phyloP scores from a whole-genome alignment of 2,329 filamentous ascomycete genomes.

The Canariomyces notabilis region DNA sequence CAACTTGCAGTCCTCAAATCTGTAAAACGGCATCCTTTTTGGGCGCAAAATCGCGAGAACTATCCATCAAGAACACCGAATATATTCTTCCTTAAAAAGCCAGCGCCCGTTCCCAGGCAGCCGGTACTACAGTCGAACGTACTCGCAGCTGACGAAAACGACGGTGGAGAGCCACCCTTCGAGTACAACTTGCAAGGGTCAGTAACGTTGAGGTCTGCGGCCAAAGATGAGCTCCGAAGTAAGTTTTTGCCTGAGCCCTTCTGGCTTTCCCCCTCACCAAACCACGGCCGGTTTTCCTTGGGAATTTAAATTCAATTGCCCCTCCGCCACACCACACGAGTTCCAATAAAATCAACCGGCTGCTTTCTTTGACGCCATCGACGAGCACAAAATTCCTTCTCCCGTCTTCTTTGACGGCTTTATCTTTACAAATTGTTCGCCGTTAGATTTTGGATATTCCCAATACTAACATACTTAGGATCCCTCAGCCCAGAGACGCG shows the following conservation, averaged over 20 bases:
- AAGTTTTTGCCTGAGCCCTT: conserved; percentile 26
- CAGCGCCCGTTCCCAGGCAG: neutral
- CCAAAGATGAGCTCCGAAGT: conserved; percentile 33
- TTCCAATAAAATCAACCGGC: neutral
- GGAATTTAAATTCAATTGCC: conserved; percentile 11
- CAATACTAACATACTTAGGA: conserved; percentile 25
- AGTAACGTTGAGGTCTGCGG: conserved; percentile 12
- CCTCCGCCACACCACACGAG: conserved; percentile 17
- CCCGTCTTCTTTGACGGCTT: conserved; percentile 7
- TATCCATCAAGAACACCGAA: conserved; percentile 4
- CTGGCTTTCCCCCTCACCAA: conserved; percentile 13
- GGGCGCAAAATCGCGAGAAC: conserved; percentile 1
- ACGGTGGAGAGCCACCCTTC: conserved; percentile 18
- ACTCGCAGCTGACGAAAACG: conserved; percentile 6
- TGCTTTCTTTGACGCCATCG: neutral
- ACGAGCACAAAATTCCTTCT: neutral
- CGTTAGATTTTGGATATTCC: conserved; percentile 3
- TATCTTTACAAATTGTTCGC: conserved; percentile 10
- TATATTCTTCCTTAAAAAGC: neutral
- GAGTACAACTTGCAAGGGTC: conserved; percentile 8
- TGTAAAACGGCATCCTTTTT: conserved; percentile 2
- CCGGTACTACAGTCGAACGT: neutral
- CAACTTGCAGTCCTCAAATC: conserved; percentile 2
- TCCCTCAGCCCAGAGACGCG: conserved; percentile 32
- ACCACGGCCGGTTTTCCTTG: conserved; percentile 4